Percentiles rank a stretch among this genome's conserved stretches.
Evolutionary conservation across 805 yeast genomes (phyloP).

Genomic region (Lipomyces yamadae): DNA sequence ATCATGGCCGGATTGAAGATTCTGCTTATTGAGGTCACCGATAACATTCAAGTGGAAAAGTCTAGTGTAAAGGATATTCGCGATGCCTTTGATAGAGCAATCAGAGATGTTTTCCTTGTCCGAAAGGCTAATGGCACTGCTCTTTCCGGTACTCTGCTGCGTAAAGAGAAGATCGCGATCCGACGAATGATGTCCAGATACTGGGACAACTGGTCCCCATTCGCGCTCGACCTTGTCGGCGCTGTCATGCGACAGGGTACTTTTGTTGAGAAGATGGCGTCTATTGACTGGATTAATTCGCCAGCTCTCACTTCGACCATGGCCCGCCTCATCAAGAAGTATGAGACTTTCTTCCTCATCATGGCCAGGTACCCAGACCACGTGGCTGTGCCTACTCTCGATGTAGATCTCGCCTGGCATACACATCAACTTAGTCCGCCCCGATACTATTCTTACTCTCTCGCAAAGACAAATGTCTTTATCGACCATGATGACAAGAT

Average conservation of each 20-base stretch:
- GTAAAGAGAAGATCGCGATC: slow-evolving; percentile 7
- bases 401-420: slow-evolving; percentile 38
- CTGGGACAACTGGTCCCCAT: slow-evolving; percentile 31
- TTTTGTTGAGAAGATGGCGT: slow-evolving; percentile 35
- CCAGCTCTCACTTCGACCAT: slow-evolving; percentile 28
- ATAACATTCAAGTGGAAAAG: slow-evolving; percentile 7
- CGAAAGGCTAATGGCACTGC: slow-evolving; percentile 6
- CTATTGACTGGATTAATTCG: slow-evolving; percentile 31
- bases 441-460: neutral
- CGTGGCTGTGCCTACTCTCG: slow-evolving; percentile 34
- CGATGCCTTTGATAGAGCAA: slow-evolving; percentile 9
- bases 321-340: slow-evolving; percentile 18
- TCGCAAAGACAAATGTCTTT: slow-evolving; percentile 1
- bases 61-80: slow-evolving; percentile 2
- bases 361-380: slow-evolving; percentile 15
- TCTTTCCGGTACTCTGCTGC: neutral
- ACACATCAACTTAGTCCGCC: slow-evolving; percentile 35
- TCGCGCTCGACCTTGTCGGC: slow-evolving; percentile 27
- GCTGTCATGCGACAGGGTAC: slow-evolving; percentile 37
- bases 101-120: slow-evolving; percentile 2
- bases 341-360: slow-evolving; percentile 23
- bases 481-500: slow-evolving; percentile 16
- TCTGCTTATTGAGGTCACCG: neutral
- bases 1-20: slow-evolving; percentile 5
- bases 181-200: slow-evolving; percentile 31